Conservation (phyloP, 495 filamentous ascomycete genomes). For the Podospora bellae-mahoneyi region DNA sequence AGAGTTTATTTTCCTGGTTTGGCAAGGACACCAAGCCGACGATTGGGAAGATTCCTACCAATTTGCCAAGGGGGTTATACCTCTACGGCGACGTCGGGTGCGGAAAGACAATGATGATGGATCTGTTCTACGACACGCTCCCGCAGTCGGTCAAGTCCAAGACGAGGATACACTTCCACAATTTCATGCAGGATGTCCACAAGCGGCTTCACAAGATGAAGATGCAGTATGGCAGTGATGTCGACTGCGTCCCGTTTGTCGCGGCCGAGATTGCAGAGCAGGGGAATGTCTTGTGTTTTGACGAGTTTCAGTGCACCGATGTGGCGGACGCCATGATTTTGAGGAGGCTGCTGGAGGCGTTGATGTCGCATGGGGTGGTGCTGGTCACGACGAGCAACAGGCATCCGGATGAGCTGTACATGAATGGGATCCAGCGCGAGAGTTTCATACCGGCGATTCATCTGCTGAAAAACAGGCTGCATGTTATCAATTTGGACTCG, state of each 20-base stretch:
- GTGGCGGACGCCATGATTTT: slow-evolving; percentile 99
- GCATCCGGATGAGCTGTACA: slow-evolving; percentile 93
- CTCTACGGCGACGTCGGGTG: slow-evolving; percentile 97
- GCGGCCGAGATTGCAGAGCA: slow-evolving; percentile 86
- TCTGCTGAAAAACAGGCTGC: slow-evolving; percentile 74
- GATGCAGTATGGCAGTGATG: slow-evolving; percentile 80
- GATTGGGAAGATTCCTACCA: slow-evolving; percentile 57
- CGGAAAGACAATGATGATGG: slow-evolving; percentile 99
- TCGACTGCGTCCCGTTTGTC: slow-evolving; percentile 89
- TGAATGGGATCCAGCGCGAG: slow-evolving; percentile 93
- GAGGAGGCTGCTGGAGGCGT: slow-evolving; percentile 75
- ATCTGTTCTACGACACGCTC: slow-evolving; percentile 94
- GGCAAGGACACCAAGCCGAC: slow-evolving; percentile 38
- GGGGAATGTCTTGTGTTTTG: slow-evolving; percentile 87
- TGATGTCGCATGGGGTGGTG: slow-evolving; percentile 96
- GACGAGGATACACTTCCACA: slow-evolving; percentile 97
- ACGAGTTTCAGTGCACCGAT: slow-evolving; percentile 98
- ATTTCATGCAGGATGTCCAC: slow-evolving; percentile 99
- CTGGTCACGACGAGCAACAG: slow-evolving; percentile 96
- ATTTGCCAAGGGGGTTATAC: slow-evolving; percentile 84
- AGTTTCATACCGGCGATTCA: slow-evolving; percentile 95
- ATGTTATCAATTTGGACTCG: slow-evolving; percentile 91
- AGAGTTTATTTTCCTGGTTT: slow-evolving; percentile 72
- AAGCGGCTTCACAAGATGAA: slow-evolving; percentile 86
- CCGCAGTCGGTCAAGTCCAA: slow-evolving; percentile 76